A percentile compares a stretch with the other conserved stretches of the same genome.
Evolutionary conservation across 2,329 filamentous ascomycete species (phyloP).

Genomic region (Trichoderma arundinaceum): DNA sequence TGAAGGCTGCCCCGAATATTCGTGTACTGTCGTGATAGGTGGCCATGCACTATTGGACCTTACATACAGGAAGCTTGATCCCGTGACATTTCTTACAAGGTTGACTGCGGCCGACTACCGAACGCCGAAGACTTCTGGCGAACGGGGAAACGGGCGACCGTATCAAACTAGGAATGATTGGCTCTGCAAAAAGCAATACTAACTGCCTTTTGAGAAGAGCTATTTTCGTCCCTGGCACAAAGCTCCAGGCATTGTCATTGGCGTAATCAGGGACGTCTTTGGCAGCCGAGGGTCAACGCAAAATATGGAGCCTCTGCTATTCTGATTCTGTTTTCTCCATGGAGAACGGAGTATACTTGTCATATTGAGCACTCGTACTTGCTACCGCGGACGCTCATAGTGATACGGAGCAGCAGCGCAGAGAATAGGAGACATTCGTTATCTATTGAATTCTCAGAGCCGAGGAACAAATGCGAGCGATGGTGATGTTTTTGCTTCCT

Average conservation of each 20-base stretch:
- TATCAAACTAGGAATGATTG: slow-evolving; percentile 9
- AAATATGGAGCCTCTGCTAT: neutral
- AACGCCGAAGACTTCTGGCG: slow-evolving; percentile 8
- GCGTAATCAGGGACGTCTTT: neutral
- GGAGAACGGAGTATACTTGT: neutral
- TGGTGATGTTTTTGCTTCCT: neutral
- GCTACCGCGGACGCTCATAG: neutral
- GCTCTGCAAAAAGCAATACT: neutral
- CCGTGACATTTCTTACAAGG: slow-evolving; percentile 1
- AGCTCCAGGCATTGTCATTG: neutral
- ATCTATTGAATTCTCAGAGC: neutral
- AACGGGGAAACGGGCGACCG: neutral
- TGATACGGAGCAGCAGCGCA: neutral
- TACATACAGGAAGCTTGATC: slow-evolving; percentile 14
- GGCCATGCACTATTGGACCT: neutral
- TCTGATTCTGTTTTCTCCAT: neutral
- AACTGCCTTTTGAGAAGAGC: neutral
- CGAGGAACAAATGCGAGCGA: neutral
- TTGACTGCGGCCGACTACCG: slow-evolving; percentile 13
- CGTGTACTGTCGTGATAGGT: too few relatives aligned
- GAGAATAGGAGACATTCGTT: neutral
- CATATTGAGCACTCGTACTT: neutral
- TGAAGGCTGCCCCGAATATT: neutral
- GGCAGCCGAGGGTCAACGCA: neutral
- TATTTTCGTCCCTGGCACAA: neutral